Conservation (phyloP, 306 rosid genomes). For the Datisca glomerata region DNA sequence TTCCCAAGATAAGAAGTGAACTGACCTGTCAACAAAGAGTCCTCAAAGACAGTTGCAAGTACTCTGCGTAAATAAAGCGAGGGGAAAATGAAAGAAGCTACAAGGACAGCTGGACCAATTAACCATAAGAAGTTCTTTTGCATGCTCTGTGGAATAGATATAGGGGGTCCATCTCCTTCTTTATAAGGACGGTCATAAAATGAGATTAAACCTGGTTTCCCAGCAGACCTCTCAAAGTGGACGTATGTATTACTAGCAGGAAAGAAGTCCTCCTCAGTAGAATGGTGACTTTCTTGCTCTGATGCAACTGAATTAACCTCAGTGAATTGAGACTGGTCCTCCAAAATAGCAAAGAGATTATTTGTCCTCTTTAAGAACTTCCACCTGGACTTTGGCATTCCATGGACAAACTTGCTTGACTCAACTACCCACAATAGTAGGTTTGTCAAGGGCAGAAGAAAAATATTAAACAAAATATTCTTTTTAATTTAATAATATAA, state of each 20-base stretch:
- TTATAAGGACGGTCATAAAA: constrained; percentile 59
- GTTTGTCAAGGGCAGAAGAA: too few relatives aligned
- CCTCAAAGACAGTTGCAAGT: constrained; percentile 76
- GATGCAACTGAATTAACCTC: constrained; percentile 30
- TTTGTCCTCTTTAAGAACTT: constrained; percentile 29
- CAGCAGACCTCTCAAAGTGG: constrained; percentile 38
- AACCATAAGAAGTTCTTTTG: constrained; percentile 66
- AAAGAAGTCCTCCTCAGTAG: constrained; percentile 25
- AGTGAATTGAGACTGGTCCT: constrained; percentile 36
- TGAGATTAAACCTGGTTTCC: constrained; percentile 75
- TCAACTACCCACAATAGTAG: constrained; percentile 25
- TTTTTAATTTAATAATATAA: too few relatives aligned
- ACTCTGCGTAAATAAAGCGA: constrained; percentile 78
- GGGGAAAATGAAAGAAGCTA: constrained; percentile 90
- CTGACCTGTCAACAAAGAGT: constrained; percentile 86
- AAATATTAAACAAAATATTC: too few relatives aligned
- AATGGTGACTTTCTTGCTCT: constrained; percentile 28
- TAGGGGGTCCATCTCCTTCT: constrained; percentile 27
- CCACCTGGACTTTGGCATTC: constrained; percentile 25
- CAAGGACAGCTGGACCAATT: constrained; percentile 77
- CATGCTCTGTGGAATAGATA: constrained; percentile 27
- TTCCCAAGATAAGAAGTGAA: constrained; percentile 5
- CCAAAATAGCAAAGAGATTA: constrained; percentile 52
- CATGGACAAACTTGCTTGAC: constrained; percentile 34
- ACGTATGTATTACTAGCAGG: constrained; percentile 27